phyloP scores from a whole-genome alignment of 148 eudicot genomes.

The Rhododendron vialii region DNA sequence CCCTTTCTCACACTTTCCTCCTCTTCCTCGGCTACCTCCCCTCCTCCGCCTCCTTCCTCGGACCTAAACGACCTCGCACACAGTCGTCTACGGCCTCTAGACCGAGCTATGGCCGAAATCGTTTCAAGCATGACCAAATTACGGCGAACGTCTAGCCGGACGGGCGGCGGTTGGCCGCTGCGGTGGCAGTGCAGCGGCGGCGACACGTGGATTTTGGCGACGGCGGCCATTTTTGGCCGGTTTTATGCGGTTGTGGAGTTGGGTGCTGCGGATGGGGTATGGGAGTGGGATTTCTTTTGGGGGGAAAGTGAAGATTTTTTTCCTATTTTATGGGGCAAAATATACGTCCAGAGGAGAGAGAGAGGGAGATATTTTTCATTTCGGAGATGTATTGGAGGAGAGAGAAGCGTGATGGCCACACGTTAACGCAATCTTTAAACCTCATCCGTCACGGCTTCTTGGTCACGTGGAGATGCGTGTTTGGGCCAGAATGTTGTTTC shows the following conservation, averaged over 20 bases:
- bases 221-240: constrained; percentile 35
- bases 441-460: constrained; percentile 29
- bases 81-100: constrained; percentile 27
- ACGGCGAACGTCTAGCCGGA: constrained; percentile 36
- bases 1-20: constrained; percentile 9
- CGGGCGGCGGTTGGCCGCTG: constrained; percentile 24
- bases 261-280: background rate
- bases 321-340: background rate
- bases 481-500: background rate
- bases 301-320: background rate
- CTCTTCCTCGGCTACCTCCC: background rate
- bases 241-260: background rate
- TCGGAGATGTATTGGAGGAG: constrained; percentile 1
- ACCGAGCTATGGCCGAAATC: constrained; percentile 19
- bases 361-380: background rate
- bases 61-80: constrained; percentile 49
- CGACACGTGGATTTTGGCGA: constrained; percentile 38
- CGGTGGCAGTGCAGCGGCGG: constrained; percentile 24
- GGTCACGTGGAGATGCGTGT: constrained; percentile 20
- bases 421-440: constrained; percentile 46
- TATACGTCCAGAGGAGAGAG: background rate
- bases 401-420: constrained; percentile 90
- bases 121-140: constrained; percentile 15
- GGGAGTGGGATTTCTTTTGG: background rate
- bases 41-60: constrained; percentile 28